phyloP scores from a whole-genome alignment of 2,329 filamentous ascomycete species.

The Drechslera avenae region DNA sequence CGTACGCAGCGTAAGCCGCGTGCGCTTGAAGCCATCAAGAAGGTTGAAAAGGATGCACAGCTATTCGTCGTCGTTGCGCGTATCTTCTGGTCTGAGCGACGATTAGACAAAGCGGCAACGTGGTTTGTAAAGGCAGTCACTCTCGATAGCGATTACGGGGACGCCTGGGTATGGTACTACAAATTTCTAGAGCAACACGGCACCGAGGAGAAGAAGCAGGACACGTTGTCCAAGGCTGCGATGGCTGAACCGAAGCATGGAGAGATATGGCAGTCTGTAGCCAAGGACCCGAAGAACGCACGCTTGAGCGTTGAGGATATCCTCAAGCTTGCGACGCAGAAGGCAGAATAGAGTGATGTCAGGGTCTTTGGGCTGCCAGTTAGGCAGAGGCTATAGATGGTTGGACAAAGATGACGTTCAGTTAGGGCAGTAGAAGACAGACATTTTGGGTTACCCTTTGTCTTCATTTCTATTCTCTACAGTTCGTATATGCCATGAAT shows the following conservation, averaged over 20 bases:
- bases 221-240: slow-evolving; percentile 80
- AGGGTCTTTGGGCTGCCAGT: background rate
- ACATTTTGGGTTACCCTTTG: too few relatives aligned
- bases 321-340: slow-evolving; percentile 74
- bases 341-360: slow-evolving; percentile 51
- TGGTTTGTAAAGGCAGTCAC: slow-evolving; percentile 98
- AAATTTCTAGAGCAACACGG: slow-evolving; percentile 92
- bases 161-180: slow-evolving; percentile 98
- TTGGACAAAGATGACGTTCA: too few relatives aligned
- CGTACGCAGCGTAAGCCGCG: slow-evolving; percentile 91
- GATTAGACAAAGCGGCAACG: slow-evolving; percentile 88
- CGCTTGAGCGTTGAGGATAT: slow-evolving; percentile 78
- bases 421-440: too few relatives aligned
- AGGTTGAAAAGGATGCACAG: slow-evolving; percentile 88
- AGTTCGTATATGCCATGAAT: too few relatives aligned
- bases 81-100: slow-evolving; percentile 94
- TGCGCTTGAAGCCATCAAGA: slow-evolving; percentile 92
- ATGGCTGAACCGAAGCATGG: slow-evolving; percentile 88
- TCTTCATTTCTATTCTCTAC: too few relatives aligned
- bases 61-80: slow-evolving; percentile 91
- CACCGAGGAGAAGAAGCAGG: slow-evolving; percentile 86
- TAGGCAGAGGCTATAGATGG: too few relatives aligned
- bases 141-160: slow-evolving; percentile 82
- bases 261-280: slow-evolving; percentile 84
- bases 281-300: slow-evolving; percentile 85